These are phyloP conservation scores for Simplicillium aogashimaense DNA, from an alignment of 2,329 filamentous ascomycete genomes.

Conservation along the genomic window DNA sequence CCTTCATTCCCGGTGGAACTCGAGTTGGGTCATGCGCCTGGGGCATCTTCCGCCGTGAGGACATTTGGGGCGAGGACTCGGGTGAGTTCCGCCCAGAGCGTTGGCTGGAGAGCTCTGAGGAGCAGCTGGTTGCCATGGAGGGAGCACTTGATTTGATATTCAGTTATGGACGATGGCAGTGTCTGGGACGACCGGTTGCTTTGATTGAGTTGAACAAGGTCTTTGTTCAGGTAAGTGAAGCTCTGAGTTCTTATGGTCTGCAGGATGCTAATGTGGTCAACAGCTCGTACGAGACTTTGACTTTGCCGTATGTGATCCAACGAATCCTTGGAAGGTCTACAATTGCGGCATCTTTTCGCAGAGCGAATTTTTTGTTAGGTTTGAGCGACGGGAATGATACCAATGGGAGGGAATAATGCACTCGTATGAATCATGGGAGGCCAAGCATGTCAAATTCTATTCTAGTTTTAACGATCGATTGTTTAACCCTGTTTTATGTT, in stretches of 20 bases:
- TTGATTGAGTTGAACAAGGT: slow-evolving; percentile 28
- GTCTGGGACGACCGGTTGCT: slow-evolving; percentile 26
- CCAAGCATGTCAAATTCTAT: no score
- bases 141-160: slow-evolving; percentile 26
- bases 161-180: slow-evolving; percentile 26
- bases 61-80: slow-evolving; percentile 24
- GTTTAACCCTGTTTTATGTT: no score
- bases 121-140: slow-evolving; percentile 23
- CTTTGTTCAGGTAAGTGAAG: slow-evolving; percentile 26
- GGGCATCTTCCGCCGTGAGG: slow-evolving; percentile 20
- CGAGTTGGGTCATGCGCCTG: slow-evolving; percentile 22
- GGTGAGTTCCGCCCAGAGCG: slow-evolving; percentile 22
- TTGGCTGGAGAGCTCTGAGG: slow-evolving; percentile 23
- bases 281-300: slow-evolving; percentile 21
- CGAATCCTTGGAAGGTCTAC: slow-evolving; percentile 18
- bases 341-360: slow-evolving; percentile 20
- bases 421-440: no score
- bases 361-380: slow-evolving; percentile 14
- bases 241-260: slow-evolving; percentile 16
- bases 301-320: slow-evolving; percentile 18
- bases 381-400: neutral
- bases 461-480: no score
- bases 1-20: slow-evolving; percentile 21
- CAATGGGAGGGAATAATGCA: no score
- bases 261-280: neutral